phyloP scores from a whole-genome alignment of 106 monocot genomes.

The Hemerocallis citrina region DNA sequence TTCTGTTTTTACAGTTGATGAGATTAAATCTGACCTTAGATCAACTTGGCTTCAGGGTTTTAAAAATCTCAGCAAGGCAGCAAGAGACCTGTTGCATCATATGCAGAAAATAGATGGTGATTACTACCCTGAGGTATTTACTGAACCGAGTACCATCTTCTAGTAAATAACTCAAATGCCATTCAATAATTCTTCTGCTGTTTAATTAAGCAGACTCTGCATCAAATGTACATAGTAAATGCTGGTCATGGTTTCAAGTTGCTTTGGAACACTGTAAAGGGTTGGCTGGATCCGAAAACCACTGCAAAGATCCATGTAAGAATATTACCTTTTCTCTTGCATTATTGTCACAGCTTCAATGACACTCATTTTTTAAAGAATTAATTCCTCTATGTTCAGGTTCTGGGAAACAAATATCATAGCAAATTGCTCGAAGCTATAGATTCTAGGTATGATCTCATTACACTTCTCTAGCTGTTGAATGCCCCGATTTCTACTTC shows the following conservation, averaged over 20 bases:
- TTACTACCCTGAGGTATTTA: slow-evolving; percentile 83
- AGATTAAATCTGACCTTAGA: background rate
- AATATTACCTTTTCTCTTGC: background rate
- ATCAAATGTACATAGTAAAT: slow-evolving; percentile 97
- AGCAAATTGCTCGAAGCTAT: slow-evolving; percentile 78
- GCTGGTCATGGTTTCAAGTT: slow-evolving; percentile 88
- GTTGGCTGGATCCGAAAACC: slow-evolving; percentile 90
- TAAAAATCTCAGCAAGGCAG: slow-evolving; percentile 69
- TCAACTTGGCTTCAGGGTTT: slow-evolving; percentile 41
- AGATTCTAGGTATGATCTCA: slow-evolving; percentile 58
- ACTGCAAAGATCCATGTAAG: slow-evolving; percentile 82
- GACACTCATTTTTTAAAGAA: background rate
- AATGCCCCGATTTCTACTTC: no score
- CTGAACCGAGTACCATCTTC: background rate
- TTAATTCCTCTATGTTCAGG: slow-evolving; percentile 27
- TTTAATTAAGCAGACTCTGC: slow-evolving; percentile 32
- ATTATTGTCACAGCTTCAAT: background rate
- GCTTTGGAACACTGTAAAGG: slow-evolving; percentile 87
- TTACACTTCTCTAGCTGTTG: no score
- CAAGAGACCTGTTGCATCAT: slow-evolving; percentile 53
- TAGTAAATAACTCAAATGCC: background rate
- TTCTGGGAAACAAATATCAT: slow-evolving; percentile 83
- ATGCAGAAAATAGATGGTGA: slow-evolving; percentile 94
- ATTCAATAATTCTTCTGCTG: background rate
- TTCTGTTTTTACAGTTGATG: background rate